Evolutionary conservation across 768 basidiomycete genomes (phyloP).

Genomic region (Leucocoprinus birnbaumii): DNA sequence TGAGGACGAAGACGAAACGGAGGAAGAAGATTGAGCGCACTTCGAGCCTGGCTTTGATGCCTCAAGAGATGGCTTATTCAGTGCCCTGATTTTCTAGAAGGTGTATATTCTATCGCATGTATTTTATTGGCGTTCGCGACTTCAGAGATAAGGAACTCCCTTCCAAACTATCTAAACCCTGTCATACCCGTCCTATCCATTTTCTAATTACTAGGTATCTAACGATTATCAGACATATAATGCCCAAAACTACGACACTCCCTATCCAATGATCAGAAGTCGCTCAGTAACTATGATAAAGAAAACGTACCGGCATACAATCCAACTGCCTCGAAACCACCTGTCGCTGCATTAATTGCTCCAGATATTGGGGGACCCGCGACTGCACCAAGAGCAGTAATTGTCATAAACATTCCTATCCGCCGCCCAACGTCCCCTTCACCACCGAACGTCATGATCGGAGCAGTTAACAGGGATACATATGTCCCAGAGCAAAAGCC

Average conservation of each 20-base stretch:
- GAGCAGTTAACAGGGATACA: constrained; percentile 51
- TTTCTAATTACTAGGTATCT: neutral
- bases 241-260: neutral
- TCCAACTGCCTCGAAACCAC: constrained; percentile 52
- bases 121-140: too few relatives aligned
- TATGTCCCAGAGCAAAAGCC: constrained; percentile 70
- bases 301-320: constrained; percentile 46
- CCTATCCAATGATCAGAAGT: neutral
- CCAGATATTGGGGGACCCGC: constrained; percentile 76
- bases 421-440: constrained; percentile 62
- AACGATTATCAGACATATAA: neutral
- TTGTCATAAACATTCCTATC: constrained; percentile 61
- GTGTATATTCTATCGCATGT: too few relatives aligned
- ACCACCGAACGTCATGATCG: constrained; percentile 60
- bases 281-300: neutral
- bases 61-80: too few relatives aligned
- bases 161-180: neutral
- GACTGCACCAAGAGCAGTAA: constrained; percentile 60
- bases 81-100: too few relatives aligned
- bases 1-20: constrained; percentile 19
- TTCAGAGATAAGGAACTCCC: too few relatives aligned
- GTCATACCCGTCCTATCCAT: neutral
- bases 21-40: constrained; percentile 9
- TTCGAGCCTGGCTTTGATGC: too few relatives aligned
- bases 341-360: constrained; percentile 53